Evolutionary conservation across 257 asterid genomes (phyloP), one percentile per base, ranked within the genome.

Genomic region (Rauvolfia tetraphylla): DNA sequence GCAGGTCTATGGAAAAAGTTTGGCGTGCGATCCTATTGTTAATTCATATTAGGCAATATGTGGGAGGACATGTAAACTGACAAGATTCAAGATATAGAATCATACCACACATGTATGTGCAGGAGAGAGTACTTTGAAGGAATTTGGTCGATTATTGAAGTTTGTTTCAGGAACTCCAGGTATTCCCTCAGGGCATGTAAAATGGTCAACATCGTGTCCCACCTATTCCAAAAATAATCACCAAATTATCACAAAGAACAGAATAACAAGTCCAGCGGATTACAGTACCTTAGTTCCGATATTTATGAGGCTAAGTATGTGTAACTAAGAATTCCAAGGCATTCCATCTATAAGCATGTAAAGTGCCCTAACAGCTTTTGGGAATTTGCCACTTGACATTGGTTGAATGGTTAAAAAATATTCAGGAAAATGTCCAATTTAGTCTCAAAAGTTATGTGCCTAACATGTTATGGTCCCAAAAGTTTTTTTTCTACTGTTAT

Each of bases 111-210:
- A 90, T 75, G 99, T 93, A 68, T 86, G 93, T 23, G 97, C 84
- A 73, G 98, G 98, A 74, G 94, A 89, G 75, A 95, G 87, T 70
- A 95, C 94, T 90, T 85, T 86, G 88, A 93, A 88, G 75, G 98
- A 95, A 84, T 93, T 90, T 68, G 99, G 99, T 42, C 98, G 96
- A 79, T 86, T 92, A 48, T 95, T 92, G 79, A 92, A 95, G 81
- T 95, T 95, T 75, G 99, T 90, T 73, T 91, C 98, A 58, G 96
- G 90, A 73, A 88, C 96, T 74, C 99, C 99, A 57, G 98, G 98
- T 72, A 87, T 75, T 61, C 99, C 99, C 90, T 95, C 99, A 23
- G 99, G 94, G 23, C 79, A 80, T 44, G 99, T 95, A 87, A 95
- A 95, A 87, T 95, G 99, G 82, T 95, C 97, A 44, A 86, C 90